Percentiles rank a stretch among this genome's conserved stretches.
Evolutionary conservation across 768 basidiomycete species (phyloP).

Genomic region (Calocybe cyanea): DNA sequence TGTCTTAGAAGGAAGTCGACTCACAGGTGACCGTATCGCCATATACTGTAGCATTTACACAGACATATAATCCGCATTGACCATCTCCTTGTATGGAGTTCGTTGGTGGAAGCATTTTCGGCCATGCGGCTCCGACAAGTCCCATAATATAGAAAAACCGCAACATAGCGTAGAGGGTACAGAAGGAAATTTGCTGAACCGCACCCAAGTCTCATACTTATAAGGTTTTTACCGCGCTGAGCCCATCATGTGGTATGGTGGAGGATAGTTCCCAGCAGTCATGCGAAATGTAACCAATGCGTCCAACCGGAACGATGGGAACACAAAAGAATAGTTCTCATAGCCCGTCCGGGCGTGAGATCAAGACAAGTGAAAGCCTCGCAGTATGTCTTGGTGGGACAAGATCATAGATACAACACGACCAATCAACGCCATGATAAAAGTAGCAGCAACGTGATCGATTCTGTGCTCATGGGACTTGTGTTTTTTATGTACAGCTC

Average conservation of each 20-base stretch:
- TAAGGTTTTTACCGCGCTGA: too few relatives aligned
- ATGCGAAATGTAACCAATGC: constrained; percentile 11
- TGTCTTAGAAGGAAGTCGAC: constrained; percentile 13
- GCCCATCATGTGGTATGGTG: too few relatives aligned
- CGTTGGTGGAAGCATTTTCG: constrained; percentile 18
- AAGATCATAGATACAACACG: not conserved
- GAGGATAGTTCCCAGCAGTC: constrained; percentile 4
- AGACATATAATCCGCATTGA: constrained; percentile 39
- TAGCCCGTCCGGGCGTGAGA: constrained; percentile 10
- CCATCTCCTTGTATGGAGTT: constrained; percentile 39
- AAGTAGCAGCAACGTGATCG: not conserved
- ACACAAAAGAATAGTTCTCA: constrained; percentile 18
- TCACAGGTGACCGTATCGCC: constrained; percentile 42
- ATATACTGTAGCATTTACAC: constrained; percentile 44
- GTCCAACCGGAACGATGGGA: constrained; percentile 22
- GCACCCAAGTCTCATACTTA: too few relatives aligned
- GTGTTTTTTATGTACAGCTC: constrained; percentile 17
- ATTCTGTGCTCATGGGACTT: constrained; percentile 15
- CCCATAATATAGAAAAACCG: constrained; percentile 13
- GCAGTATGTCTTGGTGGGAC: constrained; percentile 11
- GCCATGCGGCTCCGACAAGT: constrained; percentile 13
- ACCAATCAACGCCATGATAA: constrained; percentile 4
- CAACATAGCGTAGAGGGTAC: constrained; percentile 6
- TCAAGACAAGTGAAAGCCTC: constrained; percentile 4
- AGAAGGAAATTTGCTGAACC: constrained; percentile 3